Evolutionary conservation across 768 basidiomycete genomes (phyloP), one percentile per base, ranked within the genome.

Genomic region (Dioszegia aurantiaca): DNA sequence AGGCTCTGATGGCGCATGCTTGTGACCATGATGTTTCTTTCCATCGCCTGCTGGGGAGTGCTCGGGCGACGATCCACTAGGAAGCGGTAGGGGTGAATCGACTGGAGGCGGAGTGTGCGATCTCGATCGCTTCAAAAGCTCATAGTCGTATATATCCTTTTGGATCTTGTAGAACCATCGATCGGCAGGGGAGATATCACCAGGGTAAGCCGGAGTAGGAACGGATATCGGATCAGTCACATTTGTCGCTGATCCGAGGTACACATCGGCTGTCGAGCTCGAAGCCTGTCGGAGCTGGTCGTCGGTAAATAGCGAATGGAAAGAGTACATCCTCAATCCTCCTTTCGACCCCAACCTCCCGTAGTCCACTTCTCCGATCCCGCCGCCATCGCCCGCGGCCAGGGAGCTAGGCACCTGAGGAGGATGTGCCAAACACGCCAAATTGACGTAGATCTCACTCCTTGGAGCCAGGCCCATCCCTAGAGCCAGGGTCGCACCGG

Each of bases 381-480:
- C 33, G n/a, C 14, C 33, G 33, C 33, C 33, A 6, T 6, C 6
- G 14, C 33, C 33, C 14, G 14, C 8, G 33, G 8, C 33, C 33
- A 33, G 14, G 26, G 56, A 8, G 41, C 42, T 28, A 19, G 56
- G 39, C 14, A 23, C 27, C 59, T 59, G 59, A 2, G 75, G 75
- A 6, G 75, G 73, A 58, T 75, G 71, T 14, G 75, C 60, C 17
- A 77, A 59, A 66, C 75, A 77, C 12, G 73, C 75, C 27, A 77
- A 56, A 55, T 72, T 73, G 61, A 77, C 70, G 41, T 54, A 68
- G 17, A 77, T 39, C 52, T 77, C 75, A 17, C 58, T 59, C 45
- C 65, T 65, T 2, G 75, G 75, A 10, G 73, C 73, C 16, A 68
- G 60, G 12, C 62, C 62, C 72, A 73, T 73, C 5, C 75, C 75